Base-by-base conservation (phyloP, 2,329 filamentous ascomycete species). In the Clarireedia homoeocarpa region DNA sequence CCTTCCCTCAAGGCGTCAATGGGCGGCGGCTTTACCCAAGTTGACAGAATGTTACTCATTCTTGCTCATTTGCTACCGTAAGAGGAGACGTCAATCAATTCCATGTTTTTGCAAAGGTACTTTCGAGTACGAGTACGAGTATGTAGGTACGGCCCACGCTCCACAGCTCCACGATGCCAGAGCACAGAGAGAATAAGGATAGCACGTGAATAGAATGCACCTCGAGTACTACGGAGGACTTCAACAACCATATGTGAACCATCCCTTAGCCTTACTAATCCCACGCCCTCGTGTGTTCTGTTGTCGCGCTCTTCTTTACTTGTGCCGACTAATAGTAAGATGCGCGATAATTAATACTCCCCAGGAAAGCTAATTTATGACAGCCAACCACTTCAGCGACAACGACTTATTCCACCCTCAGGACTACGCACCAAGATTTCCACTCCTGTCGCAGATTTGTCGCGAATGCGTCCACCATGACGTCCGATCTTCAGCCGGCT, bases 391-490 rank as follows among this genome's bases (percentile, higher is more conserved):
- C n/a, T 15, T 47, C 24, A 20, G 15, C 14, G 39, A n/a, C 39
- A 42, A n/a, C 39, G 9, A 42, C 15, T 1, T 15, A 20, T 42
- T 15, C n/a, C n/a, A 20, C 3, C 39, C 15, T 42, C 39, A 42
- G 39, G 4, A 15, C 39, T 42, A 15, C 30, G 30, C 30, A 34
- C 5, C 30, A 9, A 12, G 10, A 34, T 12, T 3, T 9, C 10
- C 14, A 20, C 2, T 34, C 17, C 51, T 44, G 27, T 56, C 49
- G 34, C 47, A 38, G 34, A 42, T 23, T 53, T 39, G 59, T 65
- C 61, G 63, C 67, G 65, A 60, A 70, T 68, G 66, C 58, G 58
- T 59, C 60, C 56, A 60, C 58, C 49, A 71, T 71, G 69, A 64
- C 68, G 61, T 63, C 64, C 42, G 65, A 68, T 56, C 58, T 62